Conservation (phyloP, 164 flowering plant genomes). For the Stephania cephalantha region DNA sequence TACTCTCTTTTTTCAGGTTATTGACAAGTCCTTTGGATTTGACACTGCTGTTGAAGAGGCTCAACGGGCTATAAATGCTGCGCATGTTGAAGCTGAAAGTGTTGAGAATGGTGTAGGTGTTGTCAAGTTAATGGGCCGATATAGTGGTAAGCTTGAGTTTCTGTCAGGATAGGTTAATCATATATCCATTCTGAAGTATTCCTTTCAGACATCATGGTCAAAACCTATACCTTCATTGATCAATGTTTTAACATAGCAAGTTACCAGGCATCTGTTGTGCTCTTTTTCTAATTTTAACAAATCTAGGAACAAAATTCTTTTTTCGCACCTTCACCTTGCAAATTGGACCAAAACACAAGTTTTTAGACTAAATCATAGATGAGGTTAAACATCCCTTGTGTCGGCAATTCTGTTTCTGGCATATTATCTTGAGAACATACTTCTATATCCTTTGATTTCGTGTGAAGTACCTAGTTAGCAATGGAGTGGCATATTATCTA, state of each 20-base stretch:
- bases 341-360: background rate
- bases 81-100: conserved; percentile 92
- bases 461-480: background rate
- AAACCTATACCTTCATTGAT: background rate
- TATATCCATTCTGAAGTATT: background rate
- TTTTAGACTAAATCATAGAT: background rate
- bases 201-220: background rate
- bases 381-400: background rate
- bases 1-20: conserved; percentile 44
- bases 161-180: background rate
- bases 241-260: background rate
- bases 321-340: background rate
- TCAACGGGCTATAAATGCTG: conserved; percentile 94
- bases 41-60: conserved; percentile 99
- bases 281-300: background rate
- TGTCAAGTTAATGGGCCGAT: conserved; percentile 94
- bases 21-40: conserved; percentile 92
- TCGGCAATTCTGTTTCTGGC: background rate
- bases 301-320: background rate
- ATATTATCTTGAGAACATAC: background rate
- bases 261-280: background rate
- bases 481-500: background rate
- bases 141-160: conserved; percentile 59
- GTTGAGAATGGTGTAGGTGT: conserved; percentile 83
- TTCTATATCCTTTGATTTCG: background rate